phyloP scores from a whole-genome alignment of 345 rosid species.

The Ailanthus altissimus region DNA sequence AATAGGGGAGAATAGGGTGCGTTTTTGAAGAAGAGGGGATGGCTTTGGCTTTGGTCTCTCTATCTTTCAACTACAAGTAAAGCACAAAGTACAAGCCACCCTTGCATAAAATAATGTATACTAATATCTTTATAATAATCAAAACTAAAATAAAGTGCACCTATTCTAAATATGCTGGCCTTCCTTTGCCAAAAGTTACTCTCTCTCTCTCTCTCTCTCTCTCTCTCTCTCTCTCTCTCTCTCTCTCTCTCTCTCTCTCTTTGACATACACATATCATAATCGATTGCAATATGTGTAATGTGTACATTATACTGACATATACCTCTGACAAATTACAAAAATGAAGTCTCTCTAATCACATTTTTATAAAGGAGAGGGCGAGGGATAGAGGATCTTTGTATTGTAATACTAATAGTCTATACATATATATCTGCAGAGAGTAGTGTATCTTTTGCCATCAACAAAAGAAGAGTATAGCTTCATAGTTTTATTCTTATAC shows the following conservation, averaged over 20 bases:
- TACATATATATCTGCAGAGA: background rate
- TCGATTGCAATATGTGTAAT: conserved; percentile 15
- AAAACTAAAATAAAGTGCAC: conserved; percentile 7
- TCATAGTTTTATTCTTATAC: conserved; percentile 23
- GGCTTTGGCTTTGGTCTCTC: background rate
- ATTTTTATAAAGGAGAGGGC: background rate
- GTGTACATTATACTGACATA: conserved; percentile 13
- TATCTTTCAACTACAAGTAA: too few species aligned
- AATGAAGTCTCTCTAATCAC: conserved; percentile 5
- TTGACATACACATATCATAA: background rate
- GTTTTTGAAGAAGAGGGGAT: conserved; percentile 56
- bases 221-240: too few species aligned
- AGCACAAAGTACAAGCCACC: conserved; percentile 29
- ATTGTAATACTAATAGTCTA: background rate
- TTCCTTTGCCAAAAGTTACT: conserved; percentile 32
- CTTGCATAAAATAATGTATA: conserved; percentile 15
- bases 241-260: background rate
- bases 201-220: conserved; percentile 10
- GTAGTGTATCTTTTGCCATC: conserved; percentile 23
- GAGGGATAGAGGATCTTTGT: background rate
- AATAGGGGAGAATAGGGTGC: conserved; percentile 85
- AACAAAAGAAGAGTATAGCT: conserved; percentile 34
- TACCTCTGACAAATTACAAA: conserved; percentile 10
- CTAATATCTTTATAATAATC: background rate
- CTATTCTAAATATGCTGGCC: conserved; percentile 21